Evolutionary conservation across 345 rosid genomes (phyloP), one percentile per base, ranked within the genome.

Genomic region (Salix caprea): DNA sequence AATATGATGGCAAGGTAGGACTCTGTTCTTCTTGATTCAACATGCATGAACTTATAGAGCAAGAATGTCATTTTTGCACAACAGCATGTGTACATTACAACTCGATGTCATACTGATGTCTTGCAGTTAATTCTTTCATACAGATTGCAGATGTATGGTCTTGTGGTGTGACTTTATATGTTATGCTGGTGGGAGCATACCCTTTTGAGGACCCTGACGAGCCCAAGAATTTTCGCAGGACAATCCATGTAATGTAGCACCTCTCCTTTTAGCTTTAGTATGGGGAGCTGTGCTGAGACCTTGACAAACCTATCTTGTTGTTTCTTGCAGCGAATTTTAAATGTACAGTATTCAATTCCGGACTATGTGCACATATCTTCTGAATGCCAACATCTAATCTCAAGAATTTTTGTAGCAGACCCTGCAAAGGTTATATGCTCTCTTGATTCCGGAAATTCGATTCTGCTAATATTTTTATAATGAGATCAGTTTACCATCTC

Each of bases 141-240:
- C 93, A 93, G 99, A 85, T 94, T 85, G 99, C 99, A 23, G 99
- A 96, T 84, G 99, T 96, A 40, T 96, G 99, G 98, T 96, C 99
- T 26, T 96, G 99, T 77, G 98, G 99, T 19, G 99, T 96, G 69
- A 96, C 99, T 72, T 76, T 96, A 65, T 96, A 91, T 56, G 99
- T 96, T 15, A 96, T 96, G 99, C 80, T 94, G 75, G 99, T 94
- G 67, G 99, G 99, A 85, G 95, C 98, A 16, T 96, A 94, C 82
- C 99, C 99, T 72, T 96, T 96, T 4, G 99, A 96, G 88, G 98
- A 94, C 79, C 98, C 99, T 1, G 97, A 90, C 18, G 98, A 94
- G 77, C 99, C 99, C 54, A 96, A 89, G 88, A 96, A 94, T 81
- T 94, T 96, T 81, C 94, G 88, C 75, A 90, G 84, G 79, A 96